phyloP scores from a whole-genome alignment of 148 eudicot species.

The Persicaria tinctoria region DNA sequence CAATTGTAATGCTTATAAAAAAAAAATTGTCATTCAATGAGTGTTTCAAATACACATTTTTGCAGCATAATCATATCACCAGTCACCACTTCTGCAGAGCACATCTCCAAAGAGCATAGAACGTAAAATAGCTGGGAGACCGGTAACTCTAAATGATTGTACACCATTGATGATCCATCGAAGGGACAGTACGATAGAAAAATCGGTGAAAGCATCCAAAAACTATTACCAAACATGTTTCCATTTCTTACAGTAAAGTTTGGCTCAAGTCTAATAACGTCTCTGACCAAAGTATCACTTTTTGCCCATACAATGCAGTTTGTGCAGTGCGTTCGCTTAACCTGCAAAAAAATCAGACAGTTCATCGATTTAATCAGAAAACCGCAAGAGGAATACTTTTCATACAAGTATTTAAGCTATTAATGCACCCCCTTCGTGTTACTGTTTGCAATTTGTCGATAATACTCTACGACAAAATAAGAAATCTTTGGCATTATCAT shows the following conservation, averaged over 20 bases:
- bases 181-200: not conserved
- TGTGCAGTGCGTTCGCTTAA: slow-evolving; percentile 51
- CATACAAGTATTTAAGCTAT: not conserved
- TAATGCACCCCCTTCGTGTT: not conserved
- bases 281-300: slow-evolving; percentile 75
- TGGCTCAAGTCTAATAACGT: slow-evolving; percentile 46
- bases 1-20: not conserved
- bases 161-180: not conserved
- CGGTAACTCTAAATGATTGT: not conserved
- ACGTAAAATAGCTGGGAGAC: not conserved
- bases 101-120: not conserved
- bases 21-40: not conserved
- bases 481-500: too few species aligned
- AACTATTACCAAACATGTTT: not conserved
- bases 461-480: not conserved
- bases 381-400: not conserved
- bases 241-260: slow-evolving; percentile 37
- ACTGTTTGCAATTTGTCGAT: too few species aligned
- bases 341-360: slow-evolving; percentile 34
- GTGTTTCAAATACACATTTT: not conserved
- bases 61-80: not conserved
- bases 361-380: slow-evolving; percentile 4
- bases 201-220: not conserved
- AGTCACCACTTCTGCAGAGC: not conserved
- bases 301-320: slow-evolving; percentile 96